Evolutionary conservation across 805 yeast species (phyloP).

Genomic region (Metschnikowia baotianmanensis): DNA sequence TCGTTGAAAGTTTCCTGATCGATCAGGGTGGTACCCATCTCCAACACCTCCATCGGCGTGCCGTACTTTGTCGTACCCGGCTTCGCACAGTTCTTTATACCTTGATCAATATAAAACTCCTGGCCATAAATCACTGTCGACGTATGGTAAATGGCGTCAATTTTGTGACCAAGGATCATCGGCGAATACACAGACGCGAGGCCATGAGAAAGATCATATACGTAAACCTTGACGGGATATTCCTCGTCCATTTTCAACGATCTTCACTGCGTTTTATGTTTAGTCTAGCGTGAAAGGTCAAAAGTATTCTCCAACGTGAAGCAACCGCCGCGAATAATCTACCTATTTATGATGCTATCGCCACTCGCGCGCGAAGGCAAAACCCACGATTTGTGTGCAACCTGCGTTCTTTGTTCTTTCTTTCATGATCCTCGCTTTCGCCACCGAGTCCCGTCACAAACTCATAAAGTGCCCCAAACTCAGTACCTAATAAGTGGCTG

Average conservation of each 20-base stretch:
- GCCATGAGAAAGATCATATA: conserved; percentile 64
- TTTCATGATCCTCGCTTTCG: not conserved
- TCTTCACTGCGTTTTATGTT: too few relatives aligned
- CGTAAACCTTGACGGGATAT: conserved; percentile 49
- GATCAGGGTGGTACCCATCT: conserved; percentile 52
- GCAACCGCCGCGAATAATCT: not conserved
- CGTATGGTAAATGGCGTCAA: conserved; percentile 70
- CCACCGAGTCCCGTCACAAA: too few relatives aligned
- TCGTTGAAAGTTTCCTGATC: conserved; percentile 53
- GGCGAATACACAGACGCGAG: conserved; percentile 52
- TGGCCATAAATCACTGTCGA: conserved; percentile 51
- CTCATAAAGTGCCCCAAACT: too few relatives aligned
- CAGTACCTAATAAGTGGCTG: too few relatives aligned
- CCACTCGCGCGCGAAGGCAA: conserved; percentile 7
- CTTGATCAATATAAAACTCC: conserved; percentile 61
- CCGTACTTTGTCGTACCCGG: conserved; percentile 65
- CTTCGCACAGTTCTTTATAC: conserved; percentile 38
- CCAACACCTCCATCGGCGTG: conserved; percentile 48
- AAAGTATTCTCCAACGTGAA: not conserved
- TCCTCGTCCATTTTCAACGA: conserved; percentile 12
- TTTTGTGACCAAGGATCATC: conserved; percentile 47
- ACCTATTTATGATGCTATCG: not conserved
- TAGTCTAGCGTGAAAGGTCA: too few relatives aligned
- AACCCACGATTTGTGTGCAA: too few relatives aligned
- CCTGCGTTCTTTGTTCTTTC: too few relatives aligned